These are phyloP conservation scores for Warburgia ugandensis DNA, from an alignment of 164 flowering plant genomes.

Conservation along the genomic window DNA sequence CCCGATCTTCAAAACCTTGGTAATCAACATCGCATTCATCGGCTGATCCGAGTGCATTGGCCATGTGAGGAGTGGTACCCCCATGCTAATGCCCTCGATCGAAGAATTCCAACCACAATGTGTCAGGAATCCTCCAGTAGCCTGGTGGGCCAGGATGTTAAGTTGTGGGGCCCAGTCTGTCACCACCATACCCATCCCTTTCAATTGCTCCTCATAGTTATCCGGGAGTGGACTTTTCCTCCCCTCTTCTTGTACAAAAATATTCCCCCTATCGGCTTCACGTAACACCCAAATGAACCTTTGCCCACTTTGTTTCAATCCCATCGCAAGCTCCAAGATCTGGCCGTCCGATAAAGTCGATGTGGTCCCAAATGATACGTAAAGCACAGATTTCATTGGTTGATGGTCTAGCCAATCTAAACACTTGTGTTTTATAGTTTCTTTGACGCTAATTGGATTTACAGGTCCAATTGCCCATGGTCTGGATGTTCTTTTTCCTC, in stretches of 20 bases:
- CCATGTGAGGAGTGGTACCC: constrained; percentile 57
- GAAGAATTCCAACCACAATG: constrained; percentile 57
- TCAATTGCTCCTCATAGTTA: constrained; percentile 37
- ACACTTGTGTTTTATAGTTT: constrained; percentile 5
- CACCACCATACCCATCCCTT: constrained; percentile 27
- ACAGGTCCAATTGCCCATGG: constrained; percentile 69
- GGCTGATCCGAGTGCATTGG: constrained; percentile 83
- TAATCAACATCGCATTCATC: constrained; percentile 35
- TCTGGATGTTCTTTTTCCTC: constrained; percentile 2
- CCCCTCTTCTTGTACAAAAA: background rate
- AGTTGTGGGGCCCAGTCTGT: constrained; percentile 48
- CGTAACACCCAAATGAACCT: constrained; percentile 60
- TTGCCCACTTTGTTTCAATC: constrained; percentile 36
- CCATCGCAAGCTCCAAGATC: constrained; percentile 40
- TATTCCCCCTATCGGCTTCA: constrained; percentile 42
- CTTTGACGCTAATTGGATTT: constrained; percentile 5
- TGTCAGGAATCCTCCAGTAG: constrained; percentile 45
- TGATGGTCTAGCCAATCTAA: constrained; percentile 57
- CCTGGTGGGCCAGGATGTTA: constrained; percentile 31
- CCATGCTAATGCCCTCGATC: constrained; percentile 40
- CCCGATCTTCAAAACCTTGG: constrained; percentile 38
- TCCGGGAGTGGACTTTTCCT: constrained; percentile 25
- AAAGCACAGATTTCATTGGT: constrained; percentile 31
- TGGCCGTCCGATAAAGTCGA: constrained; percentile 33
- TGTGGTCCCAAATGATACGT: constrained; percentile 55